Evolutionary conservation across 164 flowering plant species (phyloP).

Genomic region (Aristolochia contorta): DNA sequence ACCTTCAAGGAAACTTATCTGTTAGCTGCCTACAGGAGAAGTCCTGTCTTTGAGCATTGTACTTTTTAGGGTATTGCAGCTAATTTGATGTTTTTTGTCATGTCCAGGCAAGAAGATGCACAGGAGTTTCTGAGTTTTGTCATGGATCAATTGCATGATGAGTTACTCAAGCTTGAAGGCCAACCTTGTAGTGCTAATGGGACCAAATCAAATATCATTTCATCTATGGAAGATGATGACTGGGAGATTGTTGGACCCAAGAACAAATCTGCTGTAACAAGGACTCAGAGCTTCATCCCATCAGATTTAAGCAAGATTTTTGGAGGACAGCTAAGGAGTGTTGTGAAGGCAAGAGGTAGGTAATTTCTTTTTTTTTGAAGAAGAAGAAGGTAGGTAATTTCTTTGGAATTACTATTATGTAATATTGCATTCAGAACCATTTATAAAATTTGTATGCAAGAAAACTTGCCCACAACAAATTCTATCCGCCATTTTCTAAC

Average conservation of each 20-base stretch:
- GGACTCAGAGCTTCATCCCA: conserved; percentile 80
- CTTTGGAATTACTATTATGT: neutral
- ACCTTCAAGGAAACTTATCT: no score
- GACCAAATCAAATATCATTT: conserved; percentile 34
- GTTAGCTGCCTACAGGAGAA: no score
- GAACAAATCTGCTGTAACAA: conserved; percentile 87
- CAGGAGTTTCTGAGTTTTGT: conserved; percentile 92
- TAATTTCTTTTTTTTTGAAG: neutral
- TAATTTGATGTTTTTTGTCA: neutral
- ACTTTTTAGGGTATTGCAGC: neutral
- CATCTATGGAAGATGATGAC: conserved; percentile 76
- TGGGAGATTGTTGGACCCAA: conserved; percentile 99
- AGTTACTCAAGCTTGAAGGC: conserved; percentile 73
- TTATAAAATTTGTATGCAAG: no score
- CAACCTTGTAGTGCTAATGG: conserved; percentile 23
- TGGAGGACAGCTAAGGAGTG: conserved; percentile 84
- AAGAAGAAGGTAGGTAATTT: conserved; percentile 48
- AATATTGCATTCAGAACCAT: neutral
- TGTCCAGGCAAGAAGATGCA: conserved; percentile 93
- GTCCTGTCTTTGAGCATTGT: no score
- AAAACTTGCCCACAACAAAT: no score
- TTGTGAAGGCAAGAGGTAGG: conserved; percentile 84
- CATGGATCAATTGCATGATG: conserved; percentile 92
- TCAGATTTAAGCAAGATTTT: conserved; percentile 81
- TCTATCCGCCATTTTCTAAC: no score